These are phyloP conservation scores for Apiotrichum mycotoxinovorans DNA, from an alignment of 1,284 basidiomycete genomes.

Conservation along the genomic window DNA sequence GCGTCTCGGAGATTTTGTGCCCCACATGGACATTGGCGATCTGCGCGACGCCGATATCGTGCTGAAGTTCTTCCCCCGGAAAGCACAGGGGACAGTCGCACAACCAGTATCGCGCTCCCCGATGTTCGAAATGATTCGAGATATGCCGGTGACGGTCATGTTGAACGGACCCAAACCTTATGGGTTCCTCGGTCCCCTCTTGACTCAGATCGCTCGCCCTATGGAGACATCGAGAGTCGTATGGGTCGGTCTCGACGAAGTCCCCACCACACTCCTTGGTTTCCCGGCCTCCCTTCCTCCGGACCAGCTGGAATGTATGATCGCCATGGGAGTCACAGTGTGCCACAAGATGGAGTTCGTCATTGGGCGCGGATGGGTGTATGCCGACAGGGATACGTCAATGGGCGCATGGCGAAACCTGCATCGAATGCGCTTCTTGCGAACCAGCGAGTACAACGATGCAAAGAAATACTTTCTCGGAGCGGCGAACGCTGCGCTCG, in stretches of 20 bases:
- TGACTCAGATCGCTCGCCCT: not conserved
- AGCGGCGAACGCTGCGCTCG: not conserved
- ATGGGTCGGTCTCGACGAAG: not conserved
- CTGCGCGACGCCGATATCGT: not conserved
- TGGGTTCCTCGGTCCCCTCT: not conserved
- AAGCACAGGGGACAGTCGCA: no score
- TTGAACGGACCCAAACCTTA: not conserved
- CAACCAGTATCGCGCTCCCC: not conserved
- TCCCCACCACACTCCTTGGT: not conserved
- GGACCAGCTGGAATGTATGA: not conserved
- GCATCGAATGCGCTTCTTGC: not conserved
- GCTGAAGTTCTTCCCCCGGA: not conserved
- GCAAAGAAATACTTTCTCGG: not conserved
- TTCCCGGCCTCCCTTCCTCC: not conserved
- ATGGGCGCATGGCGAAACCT: not conserved
- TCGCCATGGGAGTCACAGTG: not conserved
- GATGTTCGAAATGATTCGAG: not conserved
- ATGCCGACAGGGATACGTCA: not conserved
- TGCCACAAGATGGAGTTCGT: not conserved
- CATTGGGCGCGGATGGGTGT: not conserved
- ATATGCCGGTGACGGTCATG: not conserved
- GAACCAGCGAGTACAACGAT: not conserved
- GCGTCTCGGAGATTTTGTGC: not conserved
- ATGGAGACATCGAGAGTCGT: not conserved
- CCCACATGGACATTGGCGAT: not conserved